These are phyloP conservation scores for Raffaelea albimanens DNA, from an alignment of 2,329 filamentous ascomycete genomes.

Conservation along the genomic window DNA sequence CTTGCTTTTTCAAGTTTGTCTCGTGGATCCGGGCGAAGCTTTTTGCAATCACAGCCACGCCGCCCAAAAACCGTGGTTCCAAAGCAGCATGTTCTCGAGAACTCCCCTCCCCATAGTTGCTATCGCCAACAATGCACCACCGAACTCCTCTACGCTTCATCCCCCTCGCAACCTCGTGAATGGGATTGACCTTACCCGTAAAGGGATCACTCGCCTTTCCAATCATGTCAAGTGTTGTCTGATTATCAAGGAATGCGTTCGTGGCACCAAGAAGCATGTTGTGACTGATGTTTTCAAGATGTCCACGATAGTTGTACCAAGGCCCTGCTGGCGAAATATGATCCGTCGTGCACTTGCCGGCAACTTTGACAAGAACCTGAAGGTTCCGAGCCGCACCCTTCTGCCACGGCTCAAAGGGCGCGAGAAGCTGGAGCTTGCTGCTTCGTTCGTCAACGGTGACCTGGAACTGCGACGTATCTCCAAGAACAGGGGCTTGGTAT, in stretches of 20 bases:
- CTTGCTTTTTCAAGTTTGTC: slow-evolving; percentile 94
- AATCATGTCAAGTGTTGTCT: no score
- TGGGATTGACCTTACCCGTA: slow-evolving; percentile 84
- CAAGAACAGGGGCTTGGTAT: slow-evolving; percentile 66
- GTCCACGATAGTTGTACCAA: slow-evolving; percentile 99
- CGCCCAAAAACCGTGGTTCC: slow-evolving; percentile 75
- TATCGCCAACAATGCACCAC: slow-evolving; percentile 96
- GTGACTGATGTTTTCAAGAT: slow-evolving; percentile 92
- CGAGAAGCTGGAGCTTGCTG: no score
- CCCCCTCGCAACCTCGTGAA: slow-evolving; percentile 82
- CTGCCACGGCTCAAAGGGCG: slow-evolving; percentile 84
- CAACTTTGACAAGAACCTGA: slow-evolving; percentile 87
- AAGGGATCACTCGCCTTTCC: no score
- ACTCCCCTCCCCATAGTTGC: slow-evolving; percentile 87
- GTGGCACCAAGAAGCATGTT: slow-evolving; percentile 95
- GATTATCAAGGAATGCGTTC: no score
- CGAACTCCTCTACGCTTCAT: slow-evolving; percentile 67
- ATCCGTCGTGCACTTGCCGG: slow-evolving; percentile 97
- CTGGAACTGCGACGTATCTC: slow-evolving; percentile 80
- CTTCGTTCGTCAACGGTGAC: slow-evolving; percentile 82
- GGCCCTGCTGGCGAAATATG: slow-evolving; percentile 95
- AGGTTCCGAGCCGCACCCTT: slow-evolving; percentile 63
- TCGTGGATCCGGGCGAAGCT: slow-evolving; percentile 86
- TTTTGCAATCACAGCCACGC: slow-evolving; percentile 71
- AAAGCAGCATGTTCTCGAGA: slow-evolving; percentile 83